Conservation (phyloP, 805 yeast genomes). For the Ogataea henricii region DNA sequence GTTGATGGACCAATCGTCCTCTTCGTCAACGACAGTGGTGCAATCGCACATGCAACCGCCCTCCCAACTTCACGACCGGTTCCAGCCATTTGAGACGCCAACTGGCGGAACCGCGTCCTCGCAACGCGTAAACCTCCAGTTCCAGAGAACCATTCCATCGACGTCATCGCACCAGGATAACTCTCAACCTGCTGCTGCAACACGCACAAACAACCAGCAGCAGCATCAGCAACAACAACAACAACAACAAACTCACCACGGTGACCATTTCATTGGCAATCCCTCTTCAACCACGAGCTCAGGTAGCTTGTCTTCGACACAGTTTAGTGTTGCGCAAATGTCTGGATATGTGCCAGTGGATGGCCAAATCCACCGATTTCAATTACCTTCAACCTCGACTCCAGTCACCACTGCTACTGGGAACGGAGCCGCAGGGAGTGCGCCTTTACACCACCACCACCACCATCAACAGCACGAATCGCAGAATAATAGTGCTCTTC, state of each 20-base stretch:
- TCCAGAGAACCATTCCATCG: conserved; percentile 6
- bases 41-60: not conserved
- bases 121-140: conserved; percentile 8
- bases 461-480: not conserved
- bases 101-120: conserved; percentile 7
- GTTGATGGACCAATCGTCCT: conserved; percentile 12
- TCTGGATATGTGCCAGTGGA: conserved; percentile 17
- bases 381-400: conserved; percentile 1
- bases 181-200: too few species aligned
- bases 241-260: conserved; percentile 12
- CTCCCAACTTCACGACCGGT: conserved; percentile 16
- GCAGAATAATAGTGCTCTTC: too few species aligned
- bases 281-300: conserved; percentile 5
- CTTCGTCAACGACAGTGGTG: not conserved
- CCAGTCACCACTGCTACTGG: conserved; percentile 3
- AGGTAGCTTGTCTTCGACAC: conserved; percentile 5
- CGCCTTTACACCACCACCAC: not conserved
- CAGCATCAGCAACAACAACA: conserved; percentile 8
- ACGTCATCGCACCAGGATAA: not conserved
- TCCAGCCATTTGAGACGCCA: conserved; percentile 19
- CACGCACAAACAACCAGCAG: not conserved
- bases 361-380: conserved; percentile 6
- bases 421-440: not conserved
- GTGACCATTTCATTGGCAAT: conserved; percentile 2
- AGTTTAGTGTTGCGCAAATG: conserved; percentile 12